phyloP scores from a whole-genome alignment of 768 basidiomycete species.

The Termitomyces sp. region DNA sequence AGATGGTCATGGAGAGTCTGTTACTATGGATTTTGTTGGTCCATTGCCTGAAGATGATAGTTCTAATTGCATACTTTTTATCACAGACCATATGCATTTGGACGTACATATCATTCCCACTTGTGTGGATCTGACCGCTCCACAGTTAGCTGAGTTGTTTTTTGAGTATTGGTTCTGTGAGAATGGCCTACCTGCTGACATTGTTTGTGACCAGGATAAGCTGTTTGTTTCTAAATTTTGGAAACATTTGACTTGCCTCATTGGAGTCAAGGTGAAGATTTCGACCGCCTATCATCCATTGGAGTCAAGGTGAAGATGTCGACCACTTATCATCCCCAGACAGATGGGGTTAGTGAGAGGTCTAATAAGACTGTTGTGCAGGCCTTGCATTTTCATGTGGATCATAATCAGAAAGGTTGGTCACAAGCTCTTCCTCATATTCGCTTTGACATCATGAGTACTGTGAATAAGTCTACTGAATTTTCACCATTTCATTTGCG shows the following conservation, averaged over 20 bases:
- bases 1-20: neutral
- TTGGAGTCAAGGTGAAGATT: neutral
- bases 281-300: no score
- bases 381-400: neutral
- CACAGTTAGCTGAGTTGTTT: neutral
- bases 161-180: neutral
- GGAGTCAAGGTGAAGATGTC: neutral
- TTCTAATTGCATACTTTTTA: neutral
- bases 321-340: neutral
- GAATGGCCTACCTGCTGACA: neutral
- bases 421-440: no score
- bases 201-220: neutral
- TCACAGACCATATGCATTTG: neutral
- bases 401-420: no score
- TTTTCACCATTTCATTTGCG: no score
- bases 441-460: no score
- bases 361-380: neutral
- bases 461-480: no score
- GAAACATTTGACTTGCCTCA: neutral
- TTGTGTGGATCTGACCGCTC: neutral
- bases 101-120: neutral
- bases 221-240: neutral
- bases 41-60: neutral
- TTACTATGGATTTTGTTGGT: neutral
- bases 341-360: neutral